These are phyloP conservation scores for Physaria fendleri DNA, from an alignment of 345 rosid genomes.

Conservation along the genomic window DNA sequence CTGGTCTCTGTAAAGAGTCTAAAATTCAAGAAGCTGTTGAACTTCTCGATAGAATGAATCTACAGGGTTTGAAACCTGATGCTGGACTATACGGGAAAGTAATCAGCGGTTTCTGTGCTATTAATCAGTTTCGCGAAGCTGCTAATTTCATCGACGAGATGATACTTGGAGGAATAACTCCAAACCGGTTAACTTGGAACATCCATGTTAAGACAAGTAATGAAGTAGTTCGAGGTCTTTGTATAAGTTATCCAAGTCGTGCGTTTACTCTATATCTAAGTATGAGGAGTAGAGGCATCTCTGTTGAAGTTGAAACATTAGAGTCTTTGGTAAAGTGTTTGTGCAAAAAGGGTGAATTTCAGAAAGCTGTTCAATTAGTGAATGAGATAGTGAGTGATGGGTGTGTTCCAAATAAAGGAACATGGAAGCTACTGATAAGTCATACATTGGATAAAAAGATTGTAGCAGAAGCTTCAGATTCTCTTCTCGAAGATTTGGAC, in stretches of 20 bases:
- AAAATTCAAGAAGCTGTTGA: conserved; percentile 63
- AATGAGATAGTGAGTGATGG: conserved; percentile 71
- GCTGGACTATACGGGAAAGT: conserved; percentile 77
- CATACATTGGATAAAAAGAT: conserved; percentile 38
- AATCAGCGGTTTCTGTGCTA: conserved; percentile 49
- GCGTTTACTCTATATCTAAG: conserved; percentile 56
- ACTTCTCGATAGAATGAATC: conserved; percentile 80
- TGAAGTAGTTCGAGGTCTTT: conserved; percentile 56
- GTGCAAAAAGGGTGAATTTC: conserved; percentile 48
- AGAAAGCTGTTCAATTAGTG: conserved; percentile 54
- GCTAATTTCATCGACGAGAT: conserved; percentile 85
- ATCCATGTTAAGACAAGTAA: conserved; percentile 61
- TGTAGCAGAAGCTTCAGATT: conserved; percentile 30
- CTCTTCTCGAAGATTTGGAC: conserved; percentile 24
- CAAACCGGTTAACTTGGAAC: conserved; percentile 69
- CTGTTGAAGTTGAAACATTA: conserved; percentile 40
- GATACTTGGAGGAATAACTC: conserved; percentile 53
- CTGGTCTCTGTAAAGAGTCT: conserved; percentile 73
- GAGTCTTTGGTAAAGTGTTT: conserved; percentile 44
- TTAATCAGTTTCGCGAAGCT: conserved; percentile 59
- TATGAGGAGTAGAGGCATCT: conserved; percentile 66
- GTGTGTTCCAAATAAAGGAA: conserved; percentile 46
- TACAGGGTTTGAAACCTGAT: conserved; percentile 83
- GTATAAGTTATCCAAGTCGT: conserved; percentile 37
- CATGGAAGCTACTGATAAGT: conserved; percentile 43